Conservation (phyloP, 352 stramenopile species). For the Nothophytophthora sp. region DNA sequence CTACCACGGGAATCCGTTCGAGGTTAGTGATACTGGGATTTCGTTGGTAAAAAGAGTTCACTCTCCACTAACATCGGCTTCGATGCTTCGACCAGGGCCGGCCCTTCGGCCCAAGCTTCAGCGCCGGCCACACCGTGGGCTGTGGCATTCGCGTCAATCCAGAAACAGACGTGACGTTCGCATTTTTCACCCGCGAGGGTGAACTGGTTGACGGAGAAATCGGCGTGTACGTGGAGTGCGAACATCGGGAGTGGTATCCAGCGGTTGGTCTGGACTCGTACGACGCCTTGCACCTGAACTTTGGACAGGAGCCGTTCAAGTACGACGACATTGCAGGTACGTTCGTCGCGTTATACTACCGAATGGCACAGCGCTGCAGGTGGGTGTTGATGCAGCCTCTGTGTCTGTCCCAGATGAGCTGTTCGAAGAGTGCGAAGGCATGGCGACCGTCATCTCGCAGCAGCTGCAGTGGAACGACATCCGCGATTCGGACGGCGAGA, state of each 20-base stretch:
- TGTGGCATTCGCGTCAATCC: conserved; percentile 31
- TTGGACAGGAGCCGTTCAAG: conserved; percentile 32
- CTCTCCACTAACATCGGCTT: too few relatives aligned
- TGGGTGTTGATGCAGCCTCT: not conserved
- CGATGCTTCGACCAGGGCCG: too few relatives aligned
- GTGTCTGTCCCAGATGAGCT: conserved; percentile 20
- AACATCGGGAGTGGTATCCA: conserved; percentile 33
- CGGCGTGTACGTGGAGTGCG: conserved; percentile 24
- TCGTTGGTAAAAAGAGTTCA: too few relatives aligned
- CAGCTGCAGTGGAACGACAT: conserved; percentile 34
- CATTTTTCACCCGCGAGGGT: conserved; percentile 36
- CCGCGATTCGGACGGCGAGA: conserved; percentile 35
- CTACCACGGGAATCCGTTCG: conserved; percentile 56
- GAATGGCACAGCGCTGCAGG: not conserved
- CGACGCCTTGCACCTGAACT: conserved; percentile 34
- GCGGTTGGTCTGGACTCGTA: conserved; percentile 31
- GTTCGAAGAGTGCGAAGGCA: conserved; percentile 22
- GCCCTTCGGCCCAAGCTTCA: conserved; percentile 31
- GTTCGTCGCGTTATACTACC: not conserved
- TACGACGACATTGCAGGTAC: conserved; percentile 35
- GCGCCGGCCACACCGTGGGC: conserved; percentile 28
- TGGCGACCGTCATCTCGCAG: conserved; percentile 19
- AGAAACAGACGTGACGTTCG: conserved; percentile 24
- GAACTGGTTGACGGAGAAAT: conserved; percentile 11
- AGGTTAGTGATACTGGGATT: too few relatives aligned